Evolutionary conservation across 2,329 filamentous ascomycete species (phyloP), one percentile per base, ranked within the genome.

Genomic region (Nigrospora osmanthi): DNA sequence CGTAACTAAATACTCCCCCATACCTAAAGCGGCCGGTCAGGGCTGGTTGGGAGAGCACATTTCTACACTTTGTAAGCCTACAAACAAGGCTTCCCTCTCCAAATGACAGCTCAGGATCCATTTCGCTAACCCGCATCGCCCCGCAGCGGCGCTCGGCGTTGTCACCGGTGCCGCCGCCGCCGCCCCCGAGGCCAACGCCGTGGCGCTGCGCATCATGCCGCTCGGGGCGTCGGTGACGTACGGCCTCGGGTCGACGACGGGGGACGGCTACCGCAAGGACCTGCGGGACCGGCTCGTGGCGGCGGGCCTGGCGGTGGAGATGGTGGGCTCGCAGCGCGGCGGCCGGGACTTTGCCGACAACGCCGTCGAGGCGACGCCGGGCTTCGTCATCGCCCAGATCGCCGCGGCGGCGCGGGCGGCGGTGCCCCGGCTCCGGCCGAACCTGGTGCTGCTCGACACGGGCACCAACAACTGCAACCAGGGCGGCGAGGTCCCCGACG

Each of bases 221-320:
- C 59, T 71, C 3, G 69, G 69, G 39, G 69, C 68, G 1, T 70
- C 66, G 43, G 70, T 71, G 46, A 69, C 67, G 11, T 63, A 53
- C 38, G 68, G 69, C 40, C 33, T 51, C 10, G 53, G 30, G 4
- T 70, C 67, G 1, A 54, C 61, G 1, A 58, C 62, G 40, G 61
- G 57, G 44, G 68, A 69, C 52, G 66, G 68, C 40, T 71, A 69
- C 55, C 65, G 68, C 32, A 44, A 54, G 16, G 46, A 52, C 36
- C 56, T 70, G 4, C 58, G 56, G 37, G 44, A 53, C 19, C 52
- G 61, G 30, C 59, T 70, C 33, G 34, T 49, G n/a, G 47, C 49
- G n/a, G 54, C 56, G 16, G 63, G 62, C 30, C 64, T 63, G 58
- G 47, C 47, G 17, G 58, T 65, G 39, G 35, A 54, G 44, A 49